Percentiles rank a stretch among this genome's conserved stretches.
Evolutionary conservation across 768 basidiomycete species (phyloP).

Genomic region (Epithele typhae): DNA sequence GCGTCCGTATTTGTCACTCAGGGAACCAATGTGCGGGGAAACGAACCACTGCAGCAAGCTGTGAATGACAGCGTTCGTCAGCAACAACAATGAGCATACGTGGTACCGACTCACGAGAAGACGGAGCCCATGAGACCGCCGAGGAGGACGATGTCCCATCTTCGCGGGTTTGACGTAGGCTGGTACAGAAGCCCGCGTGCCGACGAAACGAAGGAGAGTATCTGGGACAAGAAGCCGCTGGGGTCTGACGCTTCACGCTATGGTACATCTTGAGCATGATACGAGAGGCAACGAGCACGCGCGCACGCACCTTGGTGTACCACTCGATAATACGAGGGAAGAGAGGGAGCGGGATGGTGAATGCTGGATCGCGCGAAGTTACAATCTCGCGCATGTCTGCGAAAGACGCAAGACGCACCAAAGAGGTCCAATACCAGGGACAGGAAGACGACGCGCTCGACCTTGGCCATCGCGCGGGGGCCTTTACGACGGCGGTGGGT

Average conservation of each 20-base stretch:
- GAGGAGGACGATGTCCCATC: slow-evolving; percentile 94
- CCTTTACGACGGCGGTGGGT: too few species aligned
- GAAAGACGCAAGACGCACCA: slow-evolving; percentile 34
- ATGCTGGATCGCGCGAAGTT: slow-evolving; percentile 46
- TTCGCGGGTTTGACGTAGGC: slow-evolving; percentile 54
- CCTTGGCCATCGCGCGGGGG: slow-evolving; percentile 44
- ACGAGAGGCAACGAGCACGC: background rate
- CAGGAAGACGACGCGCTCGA: slow-evolving; percentile 83
- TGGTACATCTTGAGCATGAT: background rate
- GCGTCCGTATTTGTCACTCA: slow-evolving; percentile 90
- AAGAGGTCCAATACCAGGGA: slow-evolving; percentile 88
- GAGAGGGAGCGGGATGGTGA: slow-evolving; percentile 92
- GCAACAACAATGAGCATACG: background rate
- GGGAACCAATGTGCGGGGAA: slow-evolving; percentile 73
- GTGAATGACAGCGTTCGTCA: too few species aligned
- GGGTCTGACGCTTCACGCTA: slow-evolving; percentile 73
- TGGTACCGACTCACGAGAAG: slow-evolving; percentile 64
- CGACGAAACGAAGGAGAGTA: slow-evolving; percentile 61
- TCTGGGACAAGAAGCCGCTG: slow-evolving; percentile 66
- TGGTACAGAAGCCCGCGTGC: slow-evolving; percentile 65
- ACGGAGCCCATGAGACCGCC: slow-evolving; percentile 91
- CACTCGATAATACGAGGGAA: slow-evolving; percentile 97
- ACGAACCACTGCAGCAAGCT: slow-evolving; percentile 36
- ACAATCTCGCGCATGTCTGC: slow-evolving; percentile 1
- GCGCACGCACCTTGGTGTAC: slow-evolving; percentile 64